Conservation (phyloP, 1,139 yeast genomes). For the Suhomyces wounanorum region DNA sequence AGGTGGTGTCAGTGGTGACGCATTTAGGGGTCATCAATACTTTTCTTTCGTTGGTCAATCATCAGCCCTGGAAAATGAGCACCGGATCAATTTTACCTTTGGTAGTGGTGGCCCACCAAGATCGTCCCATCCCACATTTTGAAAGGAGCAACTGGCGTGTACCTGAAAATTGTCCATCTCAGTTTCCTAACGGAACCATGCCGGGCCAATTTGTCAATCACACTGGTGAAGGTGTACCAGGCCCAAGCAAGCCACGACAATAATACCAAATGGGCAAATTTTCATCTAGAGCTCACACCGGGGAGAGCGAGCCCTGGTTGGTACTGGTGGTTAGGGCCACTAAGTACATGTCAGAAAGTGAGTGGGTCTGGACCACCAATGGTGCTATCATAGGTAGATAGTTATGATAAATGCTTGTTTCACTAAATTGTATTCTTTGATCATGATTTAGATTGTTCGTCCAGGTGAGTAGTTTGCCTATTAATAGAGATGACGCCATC, state of each 20-base stretch:
- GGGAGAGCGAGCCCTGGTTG: background rate
- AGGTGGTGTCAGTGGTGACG: constrained; percentile 34
- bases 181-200: too few relatives aligned
- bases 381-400: too few relatives aligned
- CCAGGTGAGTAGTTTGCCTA: background rate
- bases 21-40: constrained; percentile 39
- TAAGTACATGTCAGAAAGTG: background rate
- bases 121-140: background rate
- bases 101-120: constrained; percentile 15
- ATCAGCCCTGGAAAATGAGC: constrained; percentile 20
- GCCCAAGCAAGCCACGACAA: too few relatives aligned
- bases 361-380: background rate
- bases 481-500: constrained; percentile 4
- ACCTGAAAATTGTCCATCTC: too few relatives aligned
- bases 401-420: background rate
- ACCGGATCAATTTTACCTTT: constrained; percentile 24
- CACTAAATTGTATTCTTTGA: background rate
- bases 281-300: too few relatives aligned
- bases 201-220: too few relatives aligned
- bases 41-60: constrained; percentile 30
- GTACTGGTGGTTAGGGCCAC: background rate
- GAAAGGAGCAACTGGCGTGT: background rate
- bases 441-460: background rate
- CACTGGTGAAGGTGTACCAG: too few relatives aligned
- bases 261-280: too few relatives aligned